Evolutionary conservation across 768 basidiomycete species (phyloP).

Genomic region (Rhodotorula paludigena): DNA sequence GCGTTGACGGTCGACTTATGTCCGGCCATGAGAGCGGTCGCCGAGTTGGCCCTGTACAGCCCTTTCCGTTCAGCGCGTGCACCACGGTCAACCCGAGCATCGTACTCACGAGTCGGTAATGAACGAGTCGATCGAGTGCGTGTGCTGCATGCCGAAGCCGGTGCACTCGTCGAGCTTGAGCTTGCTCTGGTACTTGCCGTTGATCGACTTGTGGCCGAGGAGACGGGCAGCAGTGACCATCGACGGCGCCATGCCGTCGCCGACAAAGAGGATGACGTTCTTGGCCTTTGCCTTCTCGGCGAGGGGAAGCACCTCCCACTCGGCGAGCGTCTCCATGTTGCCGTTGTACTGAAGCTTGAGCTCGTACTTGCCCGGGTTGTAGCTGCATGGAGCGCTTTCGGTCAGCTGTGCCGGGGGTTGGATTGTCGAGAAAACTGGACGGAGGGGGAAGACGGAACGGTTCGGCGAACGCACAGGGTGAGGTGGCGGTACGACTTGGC

Average conservation of each 20-base stretch:
- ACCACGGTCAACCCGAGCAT: too few relatives aligned
- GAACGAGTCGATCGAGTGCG: constrained; percentile 6
- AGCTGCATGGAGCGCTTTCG: constrained; percentile 17
- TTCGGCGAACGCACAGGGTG: constrained; percentile 29
- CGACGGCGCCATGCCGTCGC: constrained; percentile 44
- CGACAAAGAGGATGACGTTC: constrained; percentile 47
- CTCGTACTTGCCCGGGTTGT: constrained; percentile 47
- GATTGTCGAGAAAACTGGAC: too few relatives aligned
- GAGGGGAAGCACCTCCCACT: constrained; percentile 46
- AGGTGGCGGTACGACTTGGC: constrained; percentile 48
- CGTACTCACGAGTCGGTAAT: constrained; percentile 31
- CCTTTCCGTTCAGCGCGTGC: too few relatives aligned
- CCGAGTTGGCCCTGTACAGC: constrained; percentile 50
- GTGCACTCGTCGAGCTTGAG: constrained; percentile 43
- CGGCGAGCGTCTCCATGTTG: constrained; percentile 45
- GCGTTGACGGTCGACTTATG: constrained; percentile 48
- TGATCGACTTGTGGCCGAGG: constrained; percentile 49
- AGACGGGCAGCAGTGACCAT: constrained; percentile 49
- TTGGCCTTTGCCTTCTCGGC: constrained; percentile 45
- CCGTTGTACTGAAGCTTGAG: constrained; percentile 46
- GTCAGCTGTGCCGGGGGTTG: too few relatives aligned
- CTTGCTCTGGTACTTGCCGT: constrained; percentile 46
- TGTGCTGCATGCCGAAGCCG: constrained; percentile 47
- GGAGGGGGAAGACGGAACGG: too few relatives aligned
- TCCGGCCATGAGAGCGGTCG: constrained; percentile 48